Base-by-base conservation (phyloP, 78 protist species). In the Pigoraptor vietnamica region DNA sequence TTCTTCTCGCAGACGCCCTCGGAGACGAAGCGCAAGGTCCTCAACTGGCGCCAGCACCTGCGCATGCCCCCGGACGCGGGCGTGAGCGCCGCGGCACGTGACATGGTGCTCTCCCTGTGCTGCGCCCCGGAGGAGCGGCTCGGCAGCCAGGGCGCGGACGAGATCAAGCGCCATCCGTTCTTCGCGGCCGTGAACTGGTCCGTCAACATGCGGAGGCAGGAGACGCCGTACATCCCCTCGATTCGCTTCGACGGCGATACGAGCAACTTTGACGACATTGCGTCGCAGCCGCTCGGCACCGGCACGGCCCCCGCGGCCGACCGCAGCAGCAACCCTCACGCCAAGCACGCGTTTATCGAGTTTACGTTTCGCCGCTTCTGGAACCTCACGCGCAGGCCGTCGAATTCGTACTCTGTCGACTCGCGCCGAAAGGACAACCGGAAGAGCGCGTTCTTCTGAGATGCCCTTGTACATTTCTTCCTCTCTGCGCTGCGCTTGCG, bases 1-100 rank as follows among this genome's bases (percentile, higher is more conserved):
- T 97, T 97, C 86, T 95, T 95, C 36, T 48, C 94, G 32, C 93
- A 92, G 0, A 97, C 93, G 36, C 67, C 92, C 0, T 0, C 0
- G 88, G 82, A 34, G 2, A 95, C 95, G 33, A 92, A 94, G 89
- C 90, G 81, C 82, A 90, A 91, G 92, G 94, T 95, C 29, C 39
- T 93, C 79, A 37, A 89, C 91, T 93, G 94, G 95, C 36, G 55
- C 19, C 37, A 67, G 67, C 40, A 55, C 29, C 40, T 94, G 67
- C 36, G 0, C 36, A 91, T 95, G 48, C 96, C 97, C 1, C 36
- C 0, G 1, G 9, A 0, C 39, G n/a, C 67, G 10, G 0, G 0
- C 40, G 23, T n/a, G 10, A 24, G 36, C 67, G 88, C 87, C 91
- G 38, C 24, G 33, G 90, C 90, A n/a, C 36, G 1, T n/a, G 89